Conservation (phyloP, 1,139 yeast species). For the Eremothecium coryli region DNA sequence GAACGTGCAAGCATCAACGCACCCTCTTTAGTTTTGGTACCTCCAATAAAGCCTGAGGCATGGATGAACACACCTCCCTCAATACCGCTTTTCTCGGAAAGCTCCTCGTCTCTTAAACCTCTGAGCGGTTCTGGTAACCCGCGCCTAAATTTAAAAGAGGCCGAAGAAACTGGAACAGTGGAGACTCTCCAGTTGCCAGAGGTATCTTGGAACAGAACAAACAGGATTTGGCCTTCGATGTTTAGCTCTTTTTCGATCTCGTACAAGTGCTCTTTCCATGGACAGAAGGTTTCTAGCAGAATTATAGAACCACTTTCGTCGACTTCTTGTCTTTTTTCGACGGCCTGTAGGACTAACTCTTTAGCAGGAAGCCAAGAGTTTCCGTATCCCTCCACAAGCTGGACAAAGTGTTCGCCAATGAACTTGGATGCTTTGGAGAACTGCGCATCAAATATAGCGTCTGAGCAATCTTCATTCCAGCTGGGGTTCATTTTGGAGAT, state of each 20-base stretch:
- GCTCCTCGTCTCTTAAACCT: slow-evolving; percentile 82
- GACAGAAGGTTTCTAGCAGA: slow-evolving; percentile 63
- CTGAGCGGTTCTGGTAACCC: slow-evolving; percentile 89
- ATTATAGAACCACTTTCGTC: slow-evolving; percentile 58
- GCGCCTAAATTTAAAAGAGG: slow-evolving; percentile 75
- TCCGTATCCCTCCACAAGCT: slow-evolving; percentile 63
- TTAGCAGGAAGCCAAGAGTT: slow-evolving; percentile 90
- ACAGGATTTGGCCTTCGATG: slow-evolving; percentile 50
- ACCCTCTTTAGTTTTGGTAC: slow-evolving; percentile 72
- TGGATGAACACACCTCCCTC: slow-evolving; percentile 86
- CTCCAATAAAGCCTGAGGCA: slow-evolving; percentile 97
- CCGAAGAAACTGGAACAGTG: slow-evolving; percentile 68
- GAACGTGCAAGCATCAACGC: slow-evolving; percentile 67
- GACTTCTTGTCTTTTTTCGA: slow-evolving; percentile 43
- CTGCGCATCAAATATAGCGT: slow-evolving; percentile 54
- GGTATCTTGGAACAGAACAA: slow-evolving; percentile 72
- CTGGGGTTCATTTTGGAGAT: slow-evolving; percentile 74
- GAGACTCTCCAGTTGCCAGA: slow-evolving; percentile 78
- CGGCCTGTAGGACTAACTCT: slow-evolving; percentile 61
- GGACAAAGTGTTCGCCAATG: slow-evolving; percentile 74
- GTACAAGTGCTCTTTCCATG: slow-evolving; percentile 92
- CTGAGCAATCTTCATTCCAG: slow-evolving; percentile 63
- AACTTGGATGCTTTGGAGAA: slow-evolving; percentile 66
- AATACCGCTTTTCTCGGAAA: slow-evolving; percentile 64
- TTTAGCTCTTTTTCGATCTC: slow-evolving; percentile 56